These are phyloP conservation scores for Xylaria curta DNA, from an alignment of 495 filamentous ascomycete species.

Conservation along the genomic window DNA sequence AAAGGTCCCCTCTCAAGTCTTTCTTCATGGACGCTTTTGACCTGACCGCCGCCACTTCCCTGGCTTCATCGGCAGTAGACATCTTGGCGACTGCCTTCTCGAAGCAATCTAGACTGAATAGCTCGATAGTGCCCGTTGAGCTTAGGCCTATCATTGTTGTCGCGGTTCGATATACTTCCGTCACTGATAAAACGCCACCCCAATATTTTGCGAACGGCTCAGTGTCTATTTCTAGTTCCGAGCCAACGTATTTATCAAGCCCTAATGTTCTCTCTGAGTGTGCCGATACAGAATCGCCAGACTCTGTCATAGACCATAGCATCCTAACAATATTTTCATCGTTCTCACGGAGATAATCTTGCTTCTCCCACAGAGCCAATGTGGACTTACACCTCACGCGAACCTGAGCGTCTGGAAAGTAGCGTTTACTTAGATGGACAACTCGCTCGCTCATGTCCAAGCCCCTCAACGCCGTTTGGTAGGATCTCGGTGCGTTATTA, in stretches of 20 bases:
- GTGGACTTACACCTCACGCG: not conserved
- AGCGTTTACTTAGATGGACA: slow-evolving; percentile 18
- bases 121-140: slow-evolving; percentile 26
- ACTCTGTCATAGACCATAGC: slow-evolving; percentile 39
- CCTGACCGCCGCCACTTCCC: slow-evolving; percentile 12
- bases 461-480: slow-evolving; percentile 39
- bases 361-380: slow-evolving; percentile 30
- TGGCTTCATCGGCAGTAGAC: slow-evolving; percentile 20
- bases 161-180: slow-evolving; percentile 63
- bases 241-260: not conserved
- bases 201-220: not conserved
- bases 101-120: slow-evolving; percentile 33
- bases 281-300: not conserved
- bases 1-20: not conserved
- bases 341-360: slow-evolving; percentile 48
- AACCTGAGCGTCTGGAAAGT: slow-evolving; percentile 6
- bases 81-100: slow-evolving; percentile 22
- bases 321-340: slow-evolving; percentile 49
- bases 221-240: not conserved
- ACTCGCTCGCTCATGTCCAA: slow-evolving; percentile 38
- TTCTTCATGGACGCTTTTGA: not conserved
- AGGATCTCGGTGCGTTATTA: slow-evolving; percentile 39
- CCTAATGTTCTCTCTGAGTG: slow-evolving; percentile 11
- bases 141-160: slow-evolving; percentile 62
- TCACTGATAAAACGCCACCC: slow-evolving; percentile 29